phyloP scores from a whole-genome alignment of 768 basidiomycete species.

The Ramaria sp. region DNA sequence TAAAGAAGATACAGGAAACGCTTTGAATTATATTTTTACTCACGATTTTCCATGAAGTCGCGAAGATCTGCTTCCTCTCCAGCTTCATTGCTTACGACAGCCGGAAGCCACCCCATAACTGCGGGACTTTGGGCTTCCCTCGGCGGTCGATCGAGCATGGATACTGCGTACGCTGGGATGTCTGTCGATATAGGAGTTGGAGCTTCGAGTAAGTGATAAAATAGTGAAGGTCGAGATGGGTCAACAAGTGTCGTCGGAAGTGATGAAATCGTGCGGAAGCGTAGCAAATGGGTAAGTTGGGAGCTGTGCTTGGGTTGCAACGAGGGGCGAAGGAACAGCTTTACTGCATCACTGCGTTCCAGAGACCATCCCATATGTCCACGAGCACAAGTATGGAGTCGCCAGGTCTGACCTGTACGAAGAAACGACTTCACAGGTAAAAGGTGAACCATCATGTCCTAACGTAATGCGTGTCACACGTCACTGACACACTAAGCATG shows the following conservation, averaged over 20 bases:
- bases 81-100: conserved; percentile 21
- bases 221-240: conserved; percentile 53
- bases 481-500: too few relatives aligned
- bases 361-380: not conserved
- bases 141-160: conserved; percentile 44
- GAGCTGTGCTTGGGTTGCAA: not conserved
- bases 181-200: conserved; percentile 37
- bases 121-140: conserved; percentile 34
- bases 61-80: conserved; percentile 43
- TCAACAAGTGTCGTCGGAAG: conserved; percentile 28
- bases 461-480: not conserved
- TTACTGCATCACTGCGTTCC: too few relatives aligned
- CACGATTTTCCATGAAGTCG: conserved; percentile 68
- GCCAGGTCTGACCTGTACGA: not conserved
- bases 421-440: not conserved
- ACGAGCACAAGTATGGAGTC: too few relatives aligned
- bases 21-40: conserved; percentile 16
- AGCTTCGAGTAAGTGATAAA: conserved; percentile 52
- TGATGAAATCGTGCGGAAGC: not conserved
- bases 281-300: not conserved
- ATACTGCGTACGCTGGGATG: conserved; percentile 50
- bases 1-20: not conserved
- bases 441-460: not conserved
- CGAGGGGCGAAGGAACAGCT: not conserved
- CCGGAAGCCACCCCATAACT: conserved; percentile 65